A percentile compares a stretch with the other conserved stretches of the same genome.
phyloP scores from a whole-genome alignment of 2,329 filamentous ascomycete genomes.

The Byssochlamys sp. region DNA sequence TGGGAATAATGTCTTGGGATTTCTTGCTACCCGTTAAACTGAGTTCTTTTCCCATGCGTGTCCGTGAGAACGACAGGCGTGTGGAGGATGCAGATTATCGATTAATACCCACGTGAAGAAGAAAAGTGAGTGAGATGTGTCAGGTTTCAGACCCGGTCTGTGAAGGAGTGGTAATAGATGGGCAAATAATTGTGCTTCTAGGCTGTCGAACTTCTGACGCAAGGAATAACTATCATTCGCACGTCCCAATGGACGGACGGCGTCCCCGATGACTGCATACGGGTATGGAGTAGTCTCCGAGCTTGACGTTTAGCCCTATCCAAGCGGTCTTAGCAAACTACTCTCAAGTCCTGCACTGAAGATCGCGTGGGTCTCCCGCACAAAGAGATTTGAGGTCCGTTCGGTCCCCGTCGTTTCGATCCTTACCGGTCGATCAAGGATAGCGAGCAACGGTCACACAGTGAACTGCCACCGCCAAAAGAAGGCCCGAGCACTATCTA shows the following conservation, averaged over 20 bases:
- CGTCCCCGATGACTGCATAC: neutral
- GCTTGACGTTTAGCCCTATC: neutral
- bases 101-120: neutral
- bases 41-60: neutral
- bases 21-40: neutral
- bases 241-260: neutral
- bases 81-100: neutral
- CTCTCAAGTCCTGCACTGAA: neutral
- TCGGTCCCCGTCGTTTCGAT: neutral
- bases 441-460: neutral
- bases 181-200: neutral
- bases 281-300: neutral
- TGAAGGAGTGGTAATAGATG: neutral
- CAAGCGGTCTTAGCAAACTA: neutral
- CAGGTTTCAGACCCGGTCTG: neutral
- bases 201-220: neutral
- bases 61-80: neutral
- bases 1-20: neutral
- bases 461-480: neutral
- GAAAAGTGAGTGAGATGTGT: neutral
- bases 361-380: neutral
- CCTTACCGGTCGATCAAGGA: neutral
- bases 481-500: neutral
- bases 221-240: neutral
- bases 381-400: neutral